A percentile compares a stretch with the other conserved stretches of the same genome.
These are phyloP conservation scores for Neurospora sp. DNA, from an alignment of 495 filamentous ascomycete genomes.

Conservation along the genomic window DNA sequence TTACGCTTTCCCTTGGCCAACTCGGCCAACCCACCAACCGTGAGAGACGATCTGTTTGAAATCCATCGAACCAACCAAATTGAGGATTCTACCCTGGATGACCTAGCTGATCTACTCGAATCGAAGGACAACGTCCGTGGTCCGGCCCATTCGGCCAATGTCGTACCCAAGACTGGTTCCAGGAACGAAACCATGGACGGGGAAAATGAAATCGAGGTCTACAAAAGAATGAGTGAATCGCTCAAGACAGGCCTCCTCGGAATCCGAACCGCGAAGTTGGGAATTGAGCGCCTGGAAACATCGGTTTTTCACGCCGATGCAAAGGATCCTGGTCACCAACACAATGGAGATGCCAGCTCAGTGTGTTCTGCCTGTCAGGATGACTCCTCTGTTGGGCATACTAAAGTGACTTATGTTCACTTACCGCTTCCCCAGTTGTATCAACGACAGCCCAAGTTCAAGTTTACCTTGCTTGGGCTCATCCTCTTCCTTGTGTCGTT, in stretches of 20 bases:
- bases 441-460: conserved; percentile 32
- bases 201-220: conserved; percentile 43
- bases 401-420: conserved; percentile 22
- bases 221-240: conserved; percentile 47
- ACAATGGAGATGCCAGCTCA: conserved; percentile 14
- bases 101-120: conserved; percentile 33
- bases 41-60: conserved; percentile 39
- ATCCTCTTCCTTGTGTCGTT: conserved; percentile 33
- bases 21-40: conserved; percentile 36
- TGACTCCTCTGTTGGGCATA: not conserved
- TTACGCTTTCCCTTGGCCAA: conserved; percentile 32
- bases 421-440: conserved; percentile 53
- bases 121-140: not conserved
- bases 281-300: conserved; percentile 56
- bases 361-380: not conserved
- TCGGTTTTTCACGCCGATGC: conserved; percentile 39
- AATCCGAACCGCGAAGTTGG: conserved; percentile 56
- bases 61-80: conserved; percentile 37
- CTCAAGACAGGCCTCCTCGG: conserved; percentile 49
- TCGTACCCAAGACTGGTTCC: not conserved
- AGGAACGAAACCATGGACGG: conserved; percentile 13
- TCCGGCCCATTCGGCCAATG: not conserved
- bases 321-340: conserved; percentile 8
- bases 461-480: conserved; percentile 50
- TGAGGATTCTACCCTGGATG: conserved; percentile 46